These are phyloP conservation scores for Ophiostoma sp. DNA, from an alignment of 2,329 filamentous ascomycete species.

Conservation along the genomic window DNA sequence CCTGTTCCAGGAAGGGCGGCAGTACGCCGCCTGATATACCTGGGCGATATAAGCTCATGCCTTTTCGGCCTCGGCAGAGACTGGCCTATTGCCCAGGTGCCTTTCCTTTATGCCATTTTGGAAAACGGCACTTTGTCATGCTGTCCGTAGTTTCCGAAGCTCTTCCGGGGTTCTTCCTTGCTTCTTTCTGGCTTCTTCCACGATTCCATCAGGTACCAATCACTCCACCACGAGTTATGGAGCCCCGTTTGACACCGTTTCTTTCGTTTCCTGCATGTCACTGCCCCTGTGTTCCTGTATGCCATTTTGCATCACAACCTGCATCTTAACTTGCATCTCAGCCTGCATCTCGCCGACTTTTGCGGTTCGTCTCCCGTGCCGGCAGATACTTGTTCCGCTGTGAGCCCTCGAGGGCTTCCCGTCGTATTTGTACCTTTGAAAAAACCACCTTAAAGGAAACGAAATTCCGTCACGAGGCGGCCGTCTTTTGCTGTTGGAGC, in stretches of 20 bases:
- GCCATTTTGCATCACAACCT: neutral
- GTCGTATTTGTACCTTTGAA: neutral
- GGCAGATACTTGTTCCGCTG: conserved; percentile 9
- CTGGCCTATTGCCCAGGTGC: too few relatives aligned
- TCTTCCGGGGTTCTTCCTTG: neutral
- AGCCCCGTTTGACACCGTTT: neutral
- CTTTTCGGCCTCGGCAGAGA: neutral
- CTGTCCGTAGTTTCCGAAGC: neutral
- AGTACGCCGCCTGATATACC: conserved; percentile 2
- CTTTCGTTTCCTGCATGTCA: neutral
- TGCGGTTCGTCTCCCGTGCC: conserved; percentile 12
- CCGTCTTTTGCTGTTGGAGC: neutral
- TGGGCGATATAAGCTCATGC: neutral
- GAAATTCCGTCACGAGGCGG: neutral
- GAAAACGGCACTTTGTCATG: neutral
- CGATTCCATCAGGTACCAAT: neutral
- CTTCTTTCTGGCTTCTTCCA: neutral
- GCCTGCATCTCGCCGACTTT: neutral
- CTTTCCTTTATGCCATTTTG: neutral
- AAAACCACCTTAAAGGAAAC: neutral
- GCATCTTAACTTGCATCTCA: neutral
- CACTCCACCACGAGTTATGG: neutral
- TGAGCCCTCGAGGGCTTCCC: neutral
- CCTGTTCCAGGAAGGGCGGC: neutral
- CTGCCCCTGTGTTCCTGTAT: neutral